Conservation (phyloP, 1,139 yeast species). For the Debaryomyces coudertii region DNA sequence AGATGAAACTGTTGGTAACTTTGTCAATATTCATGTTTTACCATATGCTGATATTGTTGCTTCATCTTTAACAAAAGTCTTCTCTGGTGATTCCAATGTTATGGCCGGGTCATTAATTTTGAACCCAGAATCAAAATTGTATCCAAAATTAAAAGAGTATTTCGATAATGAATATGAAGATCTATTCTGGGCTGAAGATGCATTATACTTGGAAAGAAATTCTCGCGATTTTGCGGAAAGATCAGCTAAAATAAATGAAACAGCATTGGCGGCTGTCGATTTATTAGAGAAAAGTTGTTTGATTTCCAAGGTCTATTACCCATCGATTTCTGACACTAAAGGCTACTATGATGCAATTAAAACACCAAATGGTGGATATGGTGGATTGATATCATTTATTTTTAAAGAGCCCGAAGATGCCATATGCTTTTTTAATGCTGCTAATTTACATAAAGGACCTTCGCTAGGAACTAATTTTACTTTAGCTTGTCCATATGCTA, state of each 20-base stretch:
- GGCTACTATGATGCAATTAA: conserved; percentile 71
- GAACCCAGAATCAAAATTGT: conserved; percentile 65
- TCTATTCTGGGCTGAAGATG: conserved; percentile 90
- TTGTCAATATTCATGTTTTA: conserved; percentile 78
- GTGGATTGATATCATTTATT: conserved; percentile 82
- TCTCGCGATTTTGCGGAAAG: conserved; percentile 84
- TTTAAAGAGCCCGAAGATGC: conserved; percentile 73
- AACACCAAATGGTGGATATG: conserved; percentile 82
- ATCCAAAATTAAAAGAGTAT: conserved; percentile 53
- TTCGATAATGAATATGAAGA: conserved; percentile 67
- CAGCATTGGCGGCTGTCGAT: conserved; percentile 59
- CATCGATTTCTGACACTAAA: conserved; percentile 57
- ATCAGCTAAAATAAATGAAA: conserved; percentile 66
- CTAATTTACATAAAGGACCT: conserved; percentile 86
- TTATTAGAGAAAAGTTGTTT: conserved; percentile 49
- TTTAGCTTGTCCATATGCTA: conserved; percentile 86
- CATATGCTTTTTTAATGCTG: conserved; percentile 70
- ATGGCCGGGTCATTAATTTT: conserved; percentile 90
- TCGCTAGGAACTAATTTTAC: conserved; percentile 94
- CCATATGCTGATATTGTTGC: conserved; percentile 85
- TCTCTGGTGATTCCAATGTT: conserved; percentile 92
- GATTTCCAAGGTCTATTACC: conserved; percentile 71
- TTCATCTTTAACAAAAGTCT: conserved; percentile 86
- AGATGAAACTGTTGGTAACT: conserved; percentile 94
- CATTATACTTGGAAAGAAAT: conserved; percentile 87